phyloP scores from a whole-genome alignment of 2,329 filamentous ascomycete genomes.

The Neonectria hederae region DNA sequence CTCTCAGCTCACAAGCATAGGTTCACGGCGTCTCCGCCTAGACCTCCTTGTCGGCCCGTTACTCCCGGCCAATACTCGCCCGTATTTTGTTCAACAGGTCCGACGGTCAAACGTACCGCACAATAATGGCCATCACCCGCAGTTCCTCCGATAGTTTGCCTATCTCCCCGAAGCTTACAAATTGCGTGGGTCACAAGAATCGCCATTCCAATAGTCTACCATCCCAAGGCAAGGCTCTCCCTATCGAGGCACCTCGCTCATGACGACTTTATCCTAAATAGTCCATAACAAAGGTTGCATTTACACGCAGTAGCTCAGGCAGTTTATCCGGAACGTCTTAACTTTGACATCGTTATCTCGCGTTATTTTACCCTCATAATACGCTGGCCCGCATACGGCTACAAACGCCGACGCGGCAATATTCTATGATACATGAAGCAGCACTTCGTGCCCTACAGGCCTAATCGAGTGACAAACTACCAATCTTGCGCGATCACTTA shows the following conservation, averaged over 20 bases:
- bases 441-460: slow-evolving; percentile 6
- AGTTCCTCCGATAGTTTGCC: background rate
- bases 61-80: slow-evolving; percentile 2
- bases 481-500: slow-evolving; percentile 29
- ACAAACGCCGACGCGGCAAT: slow-evolving; percentile 24
- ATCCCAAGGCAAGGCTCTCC: background rate
- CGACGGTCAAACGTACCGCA: background rate
- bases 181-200: background rate
- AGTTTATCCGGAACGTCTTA: background rate
- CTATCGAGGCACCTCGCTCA: background rate
- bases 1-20: background rate
- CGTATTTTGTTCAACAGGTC: background rate
- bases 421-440: slow-evolving; percentile 24
- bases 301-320: background rate
- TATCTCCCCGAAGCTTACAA: background rate
- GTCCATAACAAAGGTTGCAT: background rate
- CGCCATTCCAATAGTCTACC: background rate
- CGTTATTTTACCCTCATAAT: slow-evolving; percentile 21
- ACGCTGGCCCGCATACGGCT: slow-evolving; percentile 16
- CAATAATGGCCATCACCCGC: background rate
- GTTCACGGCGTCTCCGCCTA: background rate
- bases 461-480: slow-evolving; percentile 11
- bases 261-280: slow-evolving; percentile 1
- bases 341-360: slow-evolving; percentile 18
- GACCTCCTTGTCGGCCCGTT: slow-evolving; percentile 17